Evolutionary conservation across 75 land plant genomes (phyloP).

Genomic region (Adiantum capillusveneris): DNA sequence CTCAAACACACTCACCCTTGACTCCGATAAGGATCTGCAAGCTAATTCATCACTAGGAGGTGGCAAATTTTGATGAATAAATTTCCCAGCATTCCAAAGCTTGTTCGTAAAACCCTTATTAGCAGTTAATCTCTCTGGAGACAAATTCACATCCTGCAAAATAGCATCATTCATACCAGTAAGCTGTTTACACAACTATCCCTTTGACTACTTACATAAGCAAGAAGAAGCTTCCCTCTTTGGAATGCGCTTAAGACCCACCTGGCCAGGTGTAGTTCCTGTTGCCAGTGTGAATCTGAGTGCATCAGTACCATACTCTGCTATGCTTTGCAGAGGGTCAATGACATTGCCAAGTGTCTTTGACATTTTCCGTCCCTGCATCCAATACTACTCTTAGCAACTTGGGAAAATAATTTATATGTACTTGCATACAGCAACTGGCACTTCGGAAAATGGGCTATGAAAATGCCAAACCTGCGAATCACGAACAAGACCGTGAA

Average conservation of each 20-base stretch:
- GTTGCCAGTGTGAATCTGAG: slow-evolving; percentile 82
- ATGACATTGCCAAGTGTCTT: slow-evolving; percentile 92
- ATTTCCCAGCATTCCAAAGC: slow-evolving; percentile 98
- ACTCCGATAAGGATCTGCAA: slow-evolving; percentile 26
- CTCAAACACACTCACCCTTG: background rate
- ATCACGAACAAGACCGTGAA: slow-evolving; percentile 95
- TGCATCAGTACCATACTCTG: slow-evolving; percentile 96
- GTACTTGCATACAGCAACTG: background rate
- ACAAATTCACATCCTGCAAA: slow-evolving; percentile 77
- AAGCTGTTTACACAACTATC: background rate
- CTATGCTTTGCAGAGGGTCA: slow-evolving; percentile 78
- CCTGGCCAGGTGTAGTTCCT: slow-evolving; percentile 94
- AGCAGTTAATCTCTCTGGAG: slow-evolving; percentile 70
- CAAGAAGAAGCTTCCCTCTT: too few relatives aligned
- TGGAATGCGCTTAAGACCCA: slow-evolving; percentile 15
- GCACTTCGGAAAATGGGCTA: background rate
- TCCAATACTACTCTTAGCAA: too few relatives aligned
- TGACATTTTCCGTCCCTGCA: slow-evolving; percentile 97
- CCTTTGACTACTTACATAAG: too few relatives aligned
- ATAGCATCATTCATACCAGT: too few relatives aligned
- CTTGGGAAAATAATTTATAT: too few relatives aligned
- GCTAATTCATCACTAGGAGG: slow-evolving; percentile 35
- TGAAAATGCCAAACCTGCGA: slow-evolving; percentile 48
- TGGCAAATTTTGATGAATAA: slow-evolving; percentile 78
- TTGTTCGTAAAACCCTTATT: slow-evolving; percentile 97